Base-by-base conservation (phyloP, 352 stramenopile species). In the Pythium brachiatum region DNA sequence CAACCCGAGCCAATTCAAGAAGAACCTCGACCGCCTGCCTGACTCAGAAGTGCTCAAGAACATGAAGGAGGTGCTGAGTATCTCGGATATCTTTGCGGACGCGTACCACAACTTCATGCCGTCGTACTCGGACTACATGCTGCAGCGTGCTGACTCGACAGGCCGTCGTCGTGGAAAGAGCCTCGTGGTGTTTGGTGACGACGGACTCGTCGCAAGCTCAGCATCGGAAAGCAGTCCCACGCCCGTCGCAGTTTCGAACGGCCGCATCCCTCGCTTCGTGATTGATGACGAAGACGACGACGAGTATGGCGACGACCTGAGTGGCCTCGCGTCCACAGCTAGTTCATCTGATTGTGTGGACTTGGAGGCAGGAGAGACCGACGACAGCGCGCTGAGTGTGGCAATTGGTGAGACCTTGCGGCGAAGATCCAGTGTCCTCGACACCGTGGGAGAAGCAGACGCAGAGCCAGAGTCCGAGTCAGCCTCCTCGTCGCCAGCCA, bases 61-160 rank as follows among this genome's bases (percentile, higher is more conserved):
- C 65, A 94, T 94, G 84, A 92, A 95, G 65, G 85, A 95, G 47
- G 87, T 95, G 56, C 72, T 92, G 25, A 92, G 80, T 73, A 53
- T 95, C 20, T 78, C 80, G 34, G 83, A 93, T 47, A 83, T 95
- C 32, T 63, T 95, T 21, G 78, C 82, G 9, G 86, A 95, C 44
- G 79, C 84, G 46, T 93, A 92, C 69, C 86, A 95, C 66, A 95
- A 93, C 70, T 95, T 95, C 46, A 93, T 92, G 81, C 83, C 86
- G 52, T 89, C 73, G 13, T 95, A 95, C 64, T 71, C 81, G 26
- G 83, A 95, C 58, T 95, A 95, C 62, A 89, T 93, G 78, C 64
- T 95, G 20, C 84, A 93, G 62, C 78, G 86, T 7, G 81, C 72
- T 32, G 81, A 89, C 26, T 76, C 79, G 32, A 76, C 76, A 7